A percentile compares a stretch with the other conserved stretches of the same genome.
phyloP scores from a whole-genome alignment of 1,284 basidiomycete species.

The Cutaneotrichosporon cutaneum region DNA sequence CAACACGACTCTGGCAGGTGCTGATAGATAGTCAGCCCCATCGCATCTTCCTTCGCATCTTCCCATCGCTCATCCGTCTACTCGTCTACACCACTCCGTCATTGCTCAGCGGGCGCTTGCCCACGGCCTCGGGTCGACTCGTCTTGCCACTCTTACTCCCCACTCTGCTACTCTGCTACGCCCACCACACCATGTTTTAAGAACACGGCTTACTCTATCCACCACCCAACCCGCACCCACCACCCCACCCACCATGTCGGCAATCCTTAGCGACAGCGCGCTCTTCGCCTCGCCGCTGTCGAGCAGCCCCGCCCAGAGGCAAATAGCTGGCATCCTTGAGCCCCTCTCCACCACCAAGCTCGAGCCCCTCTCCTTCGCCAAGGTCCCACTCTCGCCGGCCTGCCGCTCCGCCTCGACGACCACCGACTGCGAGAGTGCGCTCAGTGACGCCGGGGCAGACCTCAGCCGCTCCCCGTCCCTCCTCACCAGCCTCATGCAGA shows the following conservation, averaged over 20 bases:
- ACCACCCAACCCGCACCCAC: not conserved
- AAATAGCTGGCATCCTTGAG: not conserved
- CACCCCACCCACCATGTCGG: not conserved
- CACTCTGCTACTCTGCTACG: not conserved
- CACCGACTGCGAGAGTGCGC: constrained; percentile 22
- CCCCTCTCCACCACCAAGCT: not conserved
- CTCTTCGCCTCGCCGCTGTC: not conserved
- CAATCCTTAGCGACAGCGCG: not conserved
- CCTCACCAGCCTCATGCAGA: constrained; percentile 27
- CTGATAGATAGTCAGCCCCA: not conserved
- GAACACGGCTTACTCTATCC: not conserved
- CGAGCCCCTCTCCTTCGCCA: constrained; percentile 24
- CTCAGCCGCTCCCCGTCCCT: constrained; percentile 26
- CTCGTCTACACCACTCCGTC: not conserved
- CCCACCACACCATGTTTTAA: not conserved
- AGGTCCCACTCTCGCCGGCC: constrained; percentile 17
- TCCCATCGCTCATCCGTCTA: not conserved
- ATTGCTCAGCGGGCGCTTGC: not conserved
- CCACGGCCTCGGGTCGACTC: constrained; percentile 1
- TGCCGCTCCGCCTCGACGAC: not conserved
- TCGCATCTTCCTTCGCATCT: not conserved
- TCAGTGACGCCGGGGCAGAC: constrained; percentile 9
- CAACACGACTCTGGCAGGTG: not conserved
- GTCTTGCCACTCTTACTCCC: not conserved
- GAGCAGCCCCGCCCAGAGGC: not conserved